Base-by-base conservation (phyloP, 257 asterid species). In the Fraxinus anomala region DNA sequence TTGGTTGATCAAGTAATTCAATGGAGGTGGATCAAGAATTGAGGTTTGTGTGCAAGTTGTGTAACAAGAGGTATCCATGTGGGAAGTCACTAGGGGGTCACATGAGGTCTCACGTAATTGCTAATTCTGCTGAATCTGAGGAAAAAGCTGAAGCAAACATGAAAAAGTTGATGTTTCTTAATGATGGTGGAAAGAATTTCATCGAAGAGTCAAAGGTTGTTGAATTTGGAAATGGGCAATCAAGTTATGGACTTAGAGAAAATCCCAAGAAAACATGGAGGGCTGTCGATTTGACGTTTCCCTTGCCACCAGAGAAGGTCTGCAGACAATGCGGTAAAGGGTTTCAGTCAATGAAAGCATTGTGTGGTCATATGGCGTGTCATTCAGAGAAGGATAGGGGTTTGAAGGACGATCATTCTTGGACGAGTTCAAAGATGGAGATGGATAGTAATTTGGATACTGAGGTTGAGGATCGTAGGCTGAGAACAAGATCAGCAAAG, bases 361-460 rank as follows among this genome's bases (percentile, higher is more conserved):
- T 95, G 84, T 95, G 98, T 77, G 99, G 99, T 1, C 99, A 95
- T 77, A 95, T 95, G 99, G 99, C 99, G 79, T 93, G 92, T 75
- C 99, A 93, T 80, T 95, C 99, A 0, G 96, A 91, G 1, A 91
- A 75, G 83, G 97, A 94, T n/a, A 90, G 71, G 78, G 82, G 79
- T 14, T 70, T 81, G 74, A 93, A 88, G 83, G 93, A 95, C 75
- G 97, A 92, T 84, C 66, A 84, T 72, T 92, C 96, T 1, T 92
- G 99, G 99, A 95, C 90, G 12, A 88, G 88, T 80, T 88, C 86
- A 73, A 91, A 88, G 85, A 68, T 81, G 31, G 88, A 79, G 79
- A 40, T 87, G 73, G 97, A 91, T 42, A 86, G 87, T 54, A 76
- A 82, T 47, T 91, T 96, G 0, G 98, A 93, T 67, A 81, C 96